phyloP scores from a whole-genome alignment of 192 early-diverging fungal genomes.

The Helicostylum pulchrum region DNA sequence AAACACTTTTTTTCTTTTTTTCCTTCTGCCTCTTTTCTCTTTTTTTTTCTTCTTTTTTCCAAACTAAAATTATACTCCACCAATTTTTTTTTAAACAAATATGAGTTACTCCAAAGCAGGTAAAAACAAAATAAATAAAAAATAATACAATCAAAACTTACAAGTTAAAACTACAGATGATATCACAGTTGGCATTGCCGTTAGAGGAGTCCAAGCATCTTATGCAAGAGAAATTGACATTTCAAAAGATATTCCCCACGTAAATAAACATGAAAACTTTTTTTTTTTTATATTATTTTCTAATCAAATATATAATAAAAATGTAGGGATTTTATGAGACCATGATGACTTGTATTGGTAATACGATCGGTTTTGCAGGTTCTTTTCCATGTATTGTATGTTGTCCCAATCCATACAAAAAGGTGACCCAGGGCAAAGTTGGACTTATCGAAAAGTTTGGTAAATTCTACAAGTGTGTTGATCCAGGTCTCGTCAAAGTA shows the following conservation, averaged over 20 bases:
- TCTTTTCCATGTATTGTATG: conserved; percentile 43
- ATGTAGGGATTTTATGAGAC: conserved; percentile 41
- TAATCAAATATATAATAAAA: neutral
- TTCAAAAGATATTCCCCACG: conserved; percentile 25
- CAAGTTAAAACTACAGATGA: neutral
- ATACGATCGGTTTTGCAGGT: conserved; percentile 39
- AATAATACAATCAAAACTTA: neutral
- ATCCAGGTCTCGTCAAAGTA: conserved; percentile 53
- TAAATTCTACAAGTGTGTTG: conserved; percentile 47
- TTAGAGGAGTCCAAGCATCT: conserved; percentile 26
- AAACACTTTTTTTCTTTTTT: conserved; percentile 1
- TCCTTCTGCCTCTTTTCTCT: neutral
- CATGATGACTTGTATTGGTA: conserved; percentile 44
- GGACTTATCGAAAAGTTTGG: conserved; percentile 70
- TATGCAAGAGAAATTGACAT: conserved; percentile 27
- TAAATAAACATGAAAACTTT: neutral
- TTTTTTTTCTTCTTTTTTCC: conserved; percentile 18
- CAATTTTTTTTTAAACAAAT: conserved; percentile 13
- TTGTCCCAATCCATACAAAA: conserved; percentile 62
- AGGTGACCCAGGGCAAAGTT: conserved; percentile 41
- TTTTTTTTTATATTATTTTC: too few species aligned
- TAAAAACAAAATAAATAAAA: neutral
- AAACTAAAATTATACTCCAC: neutral
- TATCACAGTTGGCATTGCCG: conserved; percentile 14
- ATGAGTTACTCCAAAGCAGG: neutral